phyloP scores from a whole-genome alignment of 2,329 filamentous ascomycete genomes.

The Fusarium liriodendri region DNA sequence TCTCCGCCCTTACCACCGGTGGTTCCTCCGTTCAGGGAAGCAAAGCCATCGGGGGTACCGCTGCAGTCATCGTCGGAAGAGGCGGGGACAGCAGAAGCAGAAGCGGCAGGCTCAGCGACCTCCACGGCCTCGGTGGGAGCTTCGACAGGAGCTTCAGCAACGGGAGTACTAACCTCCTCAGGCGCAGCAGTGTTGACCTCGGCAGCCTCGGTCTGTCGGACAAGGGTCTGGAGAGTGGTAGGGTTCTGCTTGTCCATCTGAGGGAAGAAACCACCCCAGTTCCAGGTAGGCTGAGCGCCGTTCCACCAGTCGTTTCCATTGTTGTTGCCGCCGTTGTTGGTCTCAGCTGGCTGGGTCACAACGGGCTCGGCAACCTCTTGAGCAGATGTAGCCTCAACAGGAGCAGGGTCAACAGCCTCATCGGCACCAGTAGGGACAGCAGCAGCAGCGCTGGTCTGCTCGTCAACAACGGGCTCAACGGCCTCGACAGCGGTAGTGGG shows the following conservation, averaged over 20 bases:
- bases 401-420: neutral
- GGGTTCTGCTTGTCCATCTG: neutral
- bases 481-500: neutral
- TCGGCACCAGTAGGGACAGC: neutral
- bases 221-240: slow-evolving; percentile 11
- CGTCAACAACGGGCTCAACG: neutral
- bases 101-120: neutral
- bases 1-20: slow-evolving; percentile 37
- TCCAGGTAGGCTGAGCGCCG: neutral
- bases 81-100: neutral
- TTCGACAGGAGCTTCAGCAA: neutral
- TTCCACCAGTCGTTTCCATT: neutral
- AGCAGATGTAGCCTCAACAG: neutral
- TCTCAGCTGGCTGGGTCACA: neutral
- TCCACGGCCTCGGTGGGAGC: neutral
- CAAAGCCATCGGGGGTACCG: slow-evolving; percentile 35
- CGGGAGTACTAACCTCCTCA: neutral
- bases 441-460: neutral
- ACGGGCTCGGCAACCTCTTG: neutral
- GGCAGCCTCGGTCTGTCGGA: neutral
- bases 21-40: slow-evolving; percentile 41
- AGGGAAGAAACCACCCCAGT: neutral
- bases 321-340: neutral
- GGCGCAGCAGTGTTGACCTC: neutral
- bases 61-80: slow-evolving; percentile 21